Base-by-base conservation (phyloP, 129 eudicot species). In the Lactuca saligna region DNA sequence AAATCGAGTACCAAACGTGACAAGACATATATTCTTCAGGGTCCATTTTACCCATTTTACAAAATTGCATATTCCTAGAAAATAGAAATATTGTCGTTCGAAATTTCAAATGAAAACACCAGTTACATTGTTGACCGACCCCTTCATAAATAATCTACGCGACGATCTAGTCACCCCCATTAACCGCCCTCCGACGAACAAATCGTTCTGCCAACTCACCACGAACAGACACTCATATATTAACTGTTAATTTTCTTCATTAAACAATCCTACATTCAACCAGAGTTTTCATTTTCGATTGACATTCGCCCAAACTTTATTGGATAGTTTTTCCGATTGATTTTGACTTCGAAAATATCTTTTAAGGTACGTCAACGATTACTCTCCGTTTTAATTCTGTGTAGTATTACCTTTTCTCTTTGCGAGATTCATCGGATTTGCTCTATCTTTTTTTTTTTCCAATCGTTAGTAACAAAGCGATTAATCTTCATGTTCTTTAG, bases 171-270 rank as follows among this genome's bases (percentile, higher is more conserved):
- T 34, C 63, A 35, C 50, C 61, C 37, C 38, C 68, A 5, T n/a
- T 38, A 73, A 63, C 78, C 58, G 78, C 78, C 41, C 13, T 53
- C 71, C 64, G 73, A 20, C 73, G 53, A 68, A 39, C 33, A 60
- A 46, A 56, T 5, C 13, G 7, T 70, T 7, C 39, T 61, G 11
- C 44, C 69, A 62, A 51, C 35, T 73, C 39, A 41, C 13, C 51
- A 15, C 41, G 4, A 54, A 11, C 72, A 17, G 10, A 11, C 51
- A 15, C 25, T 68, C 54, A 37, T 8, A 42, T 42, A 42, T 42
- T 8, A 8, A 42, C 13, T 42, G 49, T 12, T 12, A 14, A 12
- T 42, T 42, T 8, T 42, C 49, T 67, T 67, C 8, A n/a, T 54
- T 16, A 25, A 8, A 9, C 51, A 49, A 37, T 62, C 63, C 16